These are phyloP conservation scores for Imleria badia DNA, from an alignment of 768 basidiomycete genomes.

Conservation along the genomic window DNA sequence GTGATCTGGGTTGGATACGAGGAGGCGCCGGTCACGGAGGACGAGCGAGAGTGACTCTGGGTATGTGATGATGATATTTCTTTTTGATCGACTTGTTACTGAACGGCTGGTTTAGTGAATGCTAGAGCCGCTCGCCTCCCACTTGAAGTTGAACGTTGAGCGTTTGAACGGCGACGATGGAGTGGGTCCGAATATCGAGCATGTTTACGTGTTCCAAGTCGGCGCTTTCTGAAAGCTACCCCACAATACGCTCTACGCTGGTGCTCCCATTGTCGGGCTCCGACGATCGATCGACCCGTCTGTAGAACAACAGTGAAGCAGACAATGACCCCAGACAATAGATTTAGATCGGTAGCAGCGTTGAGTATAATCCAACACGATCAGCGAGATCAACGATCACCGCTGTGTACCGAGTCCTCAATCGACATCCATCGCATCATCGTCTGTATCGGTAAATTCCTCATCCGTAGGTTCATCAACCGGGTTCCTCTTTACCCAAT, in stretches of 20 bases:
- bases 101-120: neutral
- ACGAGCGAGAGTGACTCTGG: constrained; percentile 5
- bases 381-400: neutral
- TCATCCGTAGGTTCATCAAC: constrained; percentile 27
- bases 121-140: neutral
- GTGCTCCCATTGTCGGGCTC: neutral
- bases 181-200: neutral
- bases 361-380: neutral
- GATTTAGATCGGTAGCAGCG: neutral
- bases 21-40: constrained; percentile 35
- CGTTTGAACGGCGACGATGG: neutral
- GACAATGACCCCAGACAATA: neutral
- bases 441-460: constrained; percentile 21
- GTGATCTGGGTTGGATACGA: constrained; percentile 87
- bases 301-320: neutral
- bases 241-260: neutral
- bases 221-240: neutral
- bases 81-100: neutral
- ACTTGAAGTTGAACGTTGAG: too few species aligned
- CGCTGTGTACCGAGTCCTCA: constrained; percentile 4
- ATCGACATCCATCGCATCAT: constrained; percentile 34
- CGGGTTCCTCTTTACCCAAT: constrained; percentile 43
- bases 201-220: too few species aligned
- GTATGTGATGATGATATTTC: neutral
- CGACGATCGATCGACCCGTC: neutral